Evolutionary conservation across 129 eudicot genomes (phyloP).

Genomic region (Flaveria bidentis): DNA sequence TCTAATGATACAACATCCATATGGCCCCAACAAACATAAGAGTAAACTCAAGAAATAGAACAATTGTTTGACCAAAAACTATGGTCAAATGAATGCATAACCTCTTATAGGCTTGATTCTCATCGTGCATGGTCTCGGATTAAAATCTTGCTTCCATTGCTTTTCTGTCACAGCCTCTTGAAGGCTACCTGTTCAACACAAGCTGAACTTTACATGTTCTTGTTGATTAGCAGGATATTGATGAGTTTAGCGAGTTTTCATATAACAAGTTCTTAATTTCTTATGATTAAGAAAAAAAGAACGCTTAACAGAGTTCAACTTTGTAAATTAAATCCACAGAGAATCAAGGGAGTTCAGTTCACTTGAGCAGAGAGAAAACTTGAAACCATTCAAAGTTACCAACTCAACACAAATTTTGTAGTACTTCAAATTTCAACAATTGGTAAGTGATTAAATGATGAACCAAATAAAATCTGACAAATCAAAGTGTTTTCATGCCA

Average conservation of each 20-base stretch:
- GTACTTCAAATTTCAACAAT: not conserved
- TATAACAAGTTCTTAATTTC: too few relatives aligned
- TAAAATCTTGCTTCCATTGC: too few relatives aligned
- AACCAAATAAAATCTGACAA: not conserved
- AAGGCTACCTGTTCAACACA: too few relatives aligned
- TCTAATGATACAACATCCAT: not conserved
- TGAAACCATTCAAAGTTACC: conserved; percentile 19
- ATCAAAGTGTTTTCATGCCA: not conserved
- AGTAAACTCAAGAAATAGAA: not conserved
- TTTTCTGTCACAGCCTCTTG: too few relatives aligned
- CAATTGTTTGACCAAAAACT: not conserved
- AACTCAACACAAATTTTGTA: not conserved
- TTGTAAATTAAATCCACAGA: conserved; percentile 4
- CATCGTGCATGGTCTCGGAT: too few relatives aligned
- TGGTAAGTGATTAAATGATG: not conserved
- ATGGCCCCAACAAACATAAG: conserved; percentile 4
- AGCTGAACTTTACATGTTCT: too few relatives aligned
- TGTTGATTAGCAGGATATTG: too few relatives aligned
- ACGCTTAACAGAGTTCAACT: conserved; percentile 16
- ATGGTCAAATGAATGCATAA: conserved; percentile 14
- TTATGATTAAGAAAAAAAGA: not conserved
- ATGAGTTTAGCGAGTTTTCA: too few relatives aligned
- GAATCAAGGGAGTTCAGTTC: conserved; percentile 5
- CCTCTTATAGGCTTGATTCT: not conserved
- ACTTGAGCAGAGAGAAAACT: not conserved